These are phyloP conservation scores for Penicillium sp. DNA, from an alignment of 2,329 filamentous ascomycete species.

Conservation along the genomic window DNA sequence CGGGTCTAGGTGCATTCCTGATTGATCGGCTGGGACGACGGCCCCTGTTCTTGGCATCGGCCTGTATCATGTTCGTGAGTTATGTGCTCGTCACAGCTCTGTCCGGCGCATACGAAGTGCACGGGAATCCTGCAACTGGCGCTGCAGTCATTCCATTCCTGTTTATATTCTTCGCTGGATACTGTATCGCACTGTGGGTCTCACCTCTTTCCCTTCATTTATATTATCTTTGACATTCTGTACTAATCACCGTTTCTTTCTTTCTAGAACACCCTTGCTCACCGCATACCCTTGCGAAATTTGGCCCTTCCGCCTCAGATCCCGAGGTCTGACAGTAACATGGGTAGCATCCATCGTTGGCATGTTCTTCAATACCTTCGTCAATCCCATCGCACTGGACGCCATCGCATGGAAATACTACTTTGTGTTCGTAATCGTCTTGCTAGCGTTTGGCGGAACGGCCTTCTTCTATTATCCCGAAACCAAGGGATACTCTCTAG, in stretches of 20 bases:
- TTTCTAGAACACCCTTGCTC: neutral
- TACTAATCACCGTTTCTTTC: neutral
- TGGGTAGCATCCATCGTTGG: neutral
- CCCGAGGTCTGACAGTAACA: neutral
- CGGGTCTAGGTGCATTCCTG: constrained; percentile 9
- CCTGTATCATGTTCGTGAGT: constrained; percentile 16
- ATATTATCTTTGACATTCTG: neutral
- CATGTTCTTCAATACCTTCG: constrained; percentile 12
- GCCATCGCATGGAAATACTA: constrained; percentile 25
- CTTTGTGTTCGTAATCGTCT: constrained; percentile 20
- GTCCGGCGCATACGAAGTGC: constrained; percentile 22
- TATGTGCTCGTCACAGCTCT: constrained; percentile 25
- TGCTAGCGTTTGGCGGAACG: constrained; percentile 29
- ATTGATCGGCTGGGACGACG: constrained; percentile 12
- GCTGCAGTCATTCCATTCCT: constrained; percentile 30
- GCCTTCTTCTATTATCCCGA: constrained; percentile 54
- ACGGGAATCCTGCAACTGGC: constrained; percentile 12
- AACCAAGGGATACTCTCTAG: constrained; percentile 50
- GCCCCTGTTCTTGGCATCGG: constrained; percentile 12
- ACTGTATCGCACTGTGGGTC: constrained; percentile 25
- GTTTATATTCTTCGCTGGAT: constrained; percentile 30
- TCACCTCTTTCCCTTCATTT: neutral
- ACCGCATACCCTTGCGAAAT: constrained; percentile 5
- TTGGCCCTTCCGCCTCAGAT: constrained; percentile 1
- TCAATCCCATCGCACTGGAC: constrained; percentile 25